Percentiles rank a stretch among this genome's conserved stretches.
Conservation (phyloP, 345 rosid genomes). For the Ceriops zippeliana region DNA sequence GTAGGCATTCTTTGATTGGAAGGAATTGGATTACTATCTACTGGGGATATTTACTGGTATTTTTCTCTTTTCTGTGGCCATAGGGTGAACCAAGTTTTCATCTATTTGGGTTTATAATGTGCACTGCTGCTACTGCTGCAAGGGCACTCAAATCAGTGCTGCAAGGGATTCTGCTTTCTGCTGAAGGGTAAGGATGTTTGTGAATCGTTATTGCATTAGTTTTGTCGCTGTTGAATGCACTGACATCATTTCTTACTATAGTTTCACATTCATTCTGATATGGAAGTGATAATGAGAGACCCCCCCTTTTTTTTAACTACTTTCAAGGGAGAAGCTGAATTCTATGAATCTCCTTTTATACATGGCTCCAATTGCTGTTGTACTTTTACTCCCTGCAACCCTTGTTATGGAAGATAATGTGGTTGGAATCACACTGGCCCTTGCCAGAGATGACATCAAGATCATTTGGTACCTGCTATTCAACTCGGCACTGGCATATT, state of each 20-base stretch:
- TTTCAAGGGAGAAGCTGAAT: conserved; percentile 88
- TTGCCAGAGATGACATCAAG: conserved; percentile 84
- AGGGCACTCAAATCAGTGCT: conserved; percentile 96
- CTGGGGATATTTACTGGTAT: neutral
- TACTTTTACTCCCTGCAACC: conserved; percentile 84
- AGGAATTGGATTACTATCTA: neutral
- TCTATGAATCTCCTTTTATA: conserved; percentile 96
- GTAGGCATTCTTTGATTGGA: too few relatives aligned
- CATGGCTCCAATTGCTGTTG: conserved; percentile 99
- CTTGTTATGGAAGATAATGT: conserved; percentile 94
- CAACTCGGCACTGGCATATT: conserved; percentile 92
- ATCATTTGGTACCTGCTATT: conserved; percentile 91
- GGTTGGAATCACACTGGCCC: conserved; percentile 90
- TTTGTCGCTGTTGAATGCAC: neutral
- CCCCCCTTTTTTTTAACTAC: conserved; percentile 11
- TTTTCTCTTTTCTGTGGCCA: conserved; percentile 9
- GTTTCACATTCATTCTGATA: neutral
- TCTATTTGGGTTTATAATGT: conserved; percentile 91
- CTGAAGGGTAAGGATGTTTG: conserved; percentile 77
- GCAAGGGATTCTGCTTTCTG: conserved; percentile 95
- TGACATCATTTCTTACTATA: neutral
- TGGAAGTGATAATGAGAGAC: neutral
- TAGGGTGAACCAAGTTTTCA: conserved; percentile 99
- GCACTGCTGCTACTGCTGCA: conserved; percentile 90
- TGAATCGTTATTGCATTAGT: neutral